These are phyloP conservation scores for Nannizziopsis barbatae DNA, from an alignment of 2,329 filamentous ascomycete genomes.

Conservation along the genomic window DNA sequence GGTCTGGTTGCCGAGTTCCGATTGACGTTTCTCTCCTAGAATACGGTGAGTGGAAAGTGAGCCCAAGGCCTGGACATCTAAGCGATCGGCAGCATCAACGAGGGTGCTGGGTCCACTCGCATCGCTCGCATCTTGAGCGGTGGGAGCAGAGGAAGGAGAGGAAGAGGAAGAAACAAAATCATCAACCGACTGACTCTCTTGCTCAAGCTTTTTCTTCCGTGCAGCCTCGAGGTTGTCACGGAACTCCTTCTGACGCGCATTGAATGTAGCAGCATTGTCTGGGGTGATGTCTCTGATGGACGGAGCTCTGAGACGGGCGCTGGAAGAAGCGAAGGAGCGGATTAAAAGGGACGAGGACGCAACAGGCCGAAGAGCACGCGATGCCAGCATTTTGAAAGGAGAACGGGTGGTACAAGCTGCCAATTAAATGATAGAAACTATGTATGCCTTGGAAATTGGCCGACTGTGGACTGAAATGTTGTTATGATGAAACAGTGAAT, in stretches of 20 bases:
- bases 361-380: constrained; percentile 41
- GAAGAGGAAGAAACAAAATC: constrained; percentile 36
- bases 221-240: constrained; percentile 67
- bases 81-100: constrained; percentile 32
- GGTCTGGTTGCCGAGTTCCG: constrained; percentile 30
- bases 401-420: not conserved
- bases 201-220: constrained; percentile 63
- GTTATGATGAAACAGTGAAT: not conserved
- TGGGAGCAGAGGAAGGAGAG: constrained; percentile 30
- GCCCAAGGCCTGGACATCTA: constrained; percentile 43
- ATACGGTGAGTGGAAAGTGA: constrained; percentile 47
- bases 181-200: constrained; percentile 65
- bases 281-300: constrained; percentile 74
- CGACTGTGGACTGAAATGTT: not conserved
- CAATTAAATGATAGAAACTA: not conserved
- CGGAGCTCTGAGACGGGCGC: constrained; percentile 47
- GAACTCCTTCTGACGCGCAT: constrained; percentile 72
- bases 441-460: no score
- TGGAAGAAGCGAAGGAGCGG: constrained; percentile 50
- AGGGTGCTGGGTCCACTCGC: constrained; percentile 29
- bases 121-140: constrained; percentile 38
- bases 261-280: constrained; percentile 63
- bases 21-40: constrained; percentile 47
- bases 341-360: constrained; percentile 39
- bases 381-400: constrained; percentile 30